Conservation (phyloP, 2,329 filamentous ascomycete genomes). For the Dothistroma pini region DNA sequence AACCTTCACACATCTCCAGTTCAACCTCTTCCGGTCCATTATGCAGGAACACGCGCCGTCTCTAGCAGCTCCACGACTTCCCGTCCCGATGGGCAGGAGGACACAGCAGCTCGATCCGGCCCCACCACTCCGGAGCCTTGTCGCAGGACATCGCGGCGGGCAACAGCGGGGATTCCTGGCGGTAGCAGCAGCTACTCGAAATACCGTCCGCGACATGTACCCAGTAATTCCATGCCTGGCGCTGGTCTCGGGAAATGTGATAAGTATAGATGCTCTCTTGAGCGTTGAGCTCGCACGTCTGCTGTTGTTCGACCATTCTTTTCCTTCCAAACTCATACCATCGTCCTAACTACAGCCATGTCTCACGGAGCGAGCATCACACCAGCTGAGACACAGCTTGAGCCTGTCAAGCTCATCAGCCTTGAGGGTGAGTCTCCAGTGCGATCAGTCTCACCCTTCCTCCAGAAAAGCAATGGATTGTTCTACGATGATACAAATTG, state of each 20-base stretch:
- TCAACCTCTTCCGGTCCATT: not conserved
- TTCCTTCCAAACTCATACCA: not conserved
- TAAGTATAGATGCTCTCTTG: slow-evolving; percentile 1
- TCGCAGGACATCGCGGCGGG: slow-evolving; percentile 4
- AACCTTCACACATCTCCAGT: too few relatives aligned
- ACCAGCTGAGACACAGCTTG: slow-evolving; percentile 25
- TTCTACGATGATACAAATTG: slow-evolving; percentile 6
- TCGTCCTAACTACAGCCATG: slow-evolving; percentile 14
- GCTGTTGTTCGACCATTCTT: not conserved
- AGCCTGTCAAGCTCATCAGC: slow-evolving; percentile 34
- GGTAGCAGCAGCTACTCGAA: slow-evolving; percentile 7
- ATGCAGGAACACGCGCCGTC: not conserved
- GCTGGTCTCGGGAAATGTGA: slow-evolving; percentile 1
- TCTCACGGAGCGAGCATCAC: slow-evolving; percentile 7
- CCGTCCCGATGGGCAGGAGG: not conserved
- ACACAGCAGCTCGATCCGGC: slow-evolving; percentile 2
- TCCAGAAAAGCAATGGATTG: not conserved
- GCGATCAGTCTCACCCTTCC: not conserved
- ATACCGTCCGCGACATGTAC: slow-evolving; percentile 1
- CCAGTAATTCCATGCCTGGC: slow-evolving; percentile 7
- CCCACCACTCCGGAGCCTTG: slow-evolving; percentile 8
- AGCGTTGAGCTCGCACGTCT: not conserved
- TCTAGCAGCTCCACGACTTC: not conserved
- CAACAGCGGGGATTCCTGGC: slow-evolving; percentile 7
- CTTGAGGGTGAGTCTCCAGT: slow-evolving; percentile 31